Evolutionary conservation across 1,139 yeast genomes (phyloP).

Genomic region (Kodamaea suecica): DNA sequence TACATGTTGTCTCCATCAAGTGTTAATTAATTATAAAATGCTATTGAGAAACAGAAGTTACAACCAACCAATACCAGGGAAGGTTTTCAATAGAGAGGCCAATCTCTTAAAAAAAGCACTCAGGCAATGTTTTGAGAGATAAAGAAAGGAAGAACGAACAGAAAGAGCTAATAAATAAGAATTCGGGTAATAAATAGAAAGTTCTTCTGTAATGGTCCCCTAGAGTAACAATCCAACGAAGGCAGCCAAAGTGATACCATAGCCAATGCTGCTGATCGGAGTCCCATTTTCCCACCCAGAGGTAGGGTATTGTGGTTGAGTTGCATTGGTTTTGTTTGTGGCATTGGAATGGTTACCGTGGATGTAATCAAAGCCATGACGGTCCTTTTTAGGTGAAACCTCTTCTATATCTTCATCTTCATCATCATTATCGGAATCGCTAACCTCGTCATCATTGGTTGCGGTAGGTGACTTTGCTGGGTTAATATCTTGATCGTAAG

Average conservation of each 20-base stretch:
- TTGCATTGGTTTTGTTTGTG: conserved; percentile 10
- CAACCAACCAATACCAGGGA: not conserved
- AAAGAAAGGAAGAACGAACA: not conserved
- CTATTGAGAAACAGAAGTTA: too few relatives aligned
- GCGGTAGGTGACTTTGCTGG: conserved; percentile 2
- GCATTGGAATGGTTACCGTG: conserved; percentile 6
- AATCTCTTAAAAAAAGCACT: not conserved
- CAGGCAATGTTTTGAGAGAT: not conserved
- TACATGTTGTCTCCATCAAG: too few relatives aligned
- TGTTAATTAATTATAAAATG: too few relatives aligned
- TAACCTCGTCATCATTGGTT: conserved; percentile 4
- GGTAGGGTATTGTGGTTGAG: conserved; percentile 4
- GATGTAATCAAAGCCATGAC: not conserved
- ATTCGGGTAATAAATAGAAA: not conserved
- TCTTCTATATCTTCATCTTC: conserved; percentile 5
- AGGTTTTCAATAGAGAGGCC: not conserved
- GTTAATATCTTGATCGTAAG: conserved; percentile 10
- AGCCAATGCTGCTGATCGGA: conserved; percentile 19
- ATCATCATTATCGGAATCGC: conserved; percentile 8
- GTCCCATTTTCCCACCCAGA: conserved; percentile 19
- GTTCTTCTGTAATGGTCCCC: too few relatives aligned
- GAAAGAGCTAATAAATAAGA: not conserved
- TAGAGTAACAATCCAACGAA: not conserved
- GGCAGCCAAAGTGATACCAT: conserved; percentile 21
- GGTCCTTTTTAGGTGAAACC: conserved; percentile 2